phyloP scores from a whole-genome alignment of 768 basidiomycete genomes.

The Phlebiopsis flavidoalba region DNA sequence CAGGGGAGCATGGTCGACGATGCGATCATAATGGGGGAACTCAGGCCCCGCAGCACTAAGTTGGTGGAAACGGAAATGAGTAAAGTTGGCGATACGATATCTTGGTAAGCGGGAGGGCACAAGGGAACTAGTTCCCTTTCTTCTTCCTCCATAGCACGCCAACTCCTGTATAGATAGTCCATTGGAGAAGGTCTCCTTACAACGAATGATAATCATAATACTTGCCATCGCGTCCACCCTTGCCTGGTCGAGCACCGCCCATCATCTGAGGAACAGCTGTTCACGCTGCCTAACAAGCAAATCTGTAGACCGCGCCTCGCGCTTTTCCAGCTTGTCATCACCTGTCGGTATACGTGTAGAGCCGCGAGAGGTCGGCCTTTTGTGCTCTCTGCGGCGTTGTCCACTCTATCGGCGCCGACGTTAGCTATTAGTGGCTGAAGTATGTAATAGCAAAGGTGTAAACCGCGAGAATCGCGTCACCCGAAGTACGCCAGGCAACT shows the following conservation, averaged over 20 bases:
- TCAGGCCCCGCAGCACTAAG: slow-evolving; percentile 27
- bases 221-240: slow-evolving; percentile 58
- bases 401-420: slow-evolving; percentile 45
- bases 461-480: too few species aligned
- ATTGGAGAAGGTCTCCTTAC: not conserved
- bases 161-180: slow-evolving; percentile 14
- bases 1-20: slow-evolving; percentile 51
- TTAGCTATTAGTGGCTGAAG: too few species aligned
- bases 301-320: slow-evolving; percentile 48
- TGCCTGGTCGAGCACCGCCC: slow-evolving; percentile 47
- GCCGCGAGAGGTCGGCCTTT: slow-evolving; percentile 32
- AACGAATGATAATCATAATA: not conserved
- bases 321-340: slow-evolving; percentile 62
- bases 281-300: slow-evolving; percentile 62
- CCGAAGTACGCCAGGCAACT: too few species aligned
- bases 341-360: slow-evolving; percentile 43
- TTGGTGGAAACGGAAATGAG: not conserved
- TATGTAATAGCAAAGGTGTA: too few species aligned
- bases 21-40: slow-evolving; percentile 70
- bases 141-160: slow-evolving; percentile 20
- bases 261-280: too few species aligned
- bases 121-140: not conserved
- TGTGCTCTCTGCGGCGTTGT: slow-evolving; percentile 43
- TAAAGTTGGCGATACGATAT: not conserved
- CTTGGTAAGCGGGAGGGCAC: not conserved